Base-by-base conservation (phyloP, 352 stramenopile species). In the Pythium aquatile region DNA sequence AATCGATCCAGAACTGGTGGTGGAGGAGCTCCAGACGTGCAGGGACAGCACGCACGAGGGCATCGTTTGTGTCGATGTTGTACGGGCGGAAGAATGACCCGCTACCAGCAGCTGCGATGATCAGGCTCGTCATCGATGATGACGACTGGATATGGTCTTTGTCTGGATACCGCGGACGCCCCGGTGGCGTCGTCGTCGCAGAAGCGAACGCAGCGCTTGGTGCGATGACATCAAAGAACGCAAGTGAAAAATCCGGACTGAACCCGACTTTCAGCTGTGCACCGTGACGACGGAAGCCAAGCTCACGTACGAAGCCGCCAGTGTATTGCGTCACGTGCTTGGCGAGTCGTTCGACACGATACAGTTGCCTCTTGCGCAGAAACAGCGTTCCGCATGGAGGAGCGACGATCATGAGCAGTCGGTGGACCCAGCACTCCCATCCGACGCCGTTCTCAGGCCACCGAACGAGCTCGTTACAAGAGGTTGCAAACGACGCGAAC, bases 1-100 rank as follows among this genome's bases (percentile, higher is more conserved):
- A 94, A 51, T 93, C 80, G 62, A 94, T 90, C 87, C 87, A 96
- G 52, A 91, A 92, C 48, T 78, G 74, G 48, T 96, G 81, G 26
- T 93, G 75, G 33, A 96, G 54, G 10, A 94, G 65, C 52, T 85
- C 73, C 8, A 96, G 68, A 2, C 75, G 77, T 10, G 78, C 81
- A 17, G 87, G 85, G 28, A 94, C 79, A 2, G 84, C 81, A 5
- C 87, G 85, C 11, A 96, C 77, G 37, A 90, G 72, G 13, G 89
- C 83, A 52, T 96, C 87, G 66, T 94, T 96, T 20, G 85, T 91
- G 61, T 96, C 87, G 1, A 96, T 69, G 54, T 92, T 73, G 52
- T 85, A 94, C 39, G 87, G 87, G 8, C 81, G 75, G 47, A 91
- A 91, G 63, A 94, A 94, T 4, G 87, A 92, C 0, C 87, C 87